Percentiles rank a stretch among this genome's conserved stretches.
These are phyloP conservation scores for Begonia loranthoides DNA, from an alignment of 306 rosid genomes.

Conservation along the genomic window DNA sequence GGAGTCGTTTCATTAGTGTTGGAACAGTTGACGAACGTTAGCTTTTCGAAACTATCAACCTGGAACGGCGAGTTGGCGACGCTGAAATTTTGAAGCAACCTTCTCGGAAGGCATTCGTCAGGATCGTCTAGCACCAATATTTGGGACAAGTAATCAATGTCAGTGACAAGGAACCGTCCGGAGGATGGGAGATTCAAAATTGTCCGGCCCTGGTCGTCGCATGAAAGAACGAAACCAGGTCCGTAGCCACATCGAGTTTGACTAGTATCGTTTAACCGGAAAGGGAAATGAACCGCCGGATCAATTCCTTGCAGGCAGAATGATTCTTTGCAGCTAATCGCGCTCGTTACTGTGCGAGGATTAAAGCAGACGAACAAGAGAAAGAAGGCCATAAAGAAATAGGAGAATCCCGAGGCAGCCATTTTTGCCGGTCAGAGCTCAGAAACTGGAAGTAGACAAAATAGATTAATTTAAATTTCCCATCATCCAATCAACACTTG, in stretches of 20 bases:
- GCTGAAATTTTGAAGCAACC: conserved; percentile 7
- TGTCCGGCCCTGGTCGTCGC: conserved; percentile 7
- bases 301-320: not conserved
- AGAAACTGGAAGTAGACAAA: not conserved
- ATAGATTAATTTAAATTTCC: not conserved
- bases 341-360: not conserved
- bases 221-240: conserved; percentile 5
- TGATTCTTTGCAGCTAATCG: not conserved
- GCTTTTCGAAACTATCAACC: not conserved
- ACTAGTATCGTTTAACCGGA: not conserved
- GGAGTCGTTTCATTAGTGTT: not conserved
- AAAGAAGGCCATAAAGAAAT: not conserved
- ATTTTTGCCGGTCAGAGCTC: not conserved
- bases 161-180: conserved; percentile 3
- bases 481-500: too few relatives aligned
- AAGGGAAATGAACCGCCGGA: conserved; percentile 8
- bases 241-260: conserved; percentile 8
- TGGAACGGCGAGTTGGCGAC: conserved; percentile 18
- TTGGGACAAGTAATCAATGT: conserved; percentile 9
- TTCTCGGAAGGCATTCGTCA: conserved; percentile 16
- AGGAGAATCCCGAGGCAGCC: conserved; percentile 2
- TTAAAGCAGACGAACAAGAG: not conserved
- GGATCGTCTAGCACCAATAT: conserved; percentile 11
- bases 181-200: conserved; percentile 18
- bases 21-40: conserved; percentile 34